Evolutionary conservation across 306 rosid species (phyloP), one percentile per base, ranked within the genome.

Genomic region (Rosa multiflora): DNA sequence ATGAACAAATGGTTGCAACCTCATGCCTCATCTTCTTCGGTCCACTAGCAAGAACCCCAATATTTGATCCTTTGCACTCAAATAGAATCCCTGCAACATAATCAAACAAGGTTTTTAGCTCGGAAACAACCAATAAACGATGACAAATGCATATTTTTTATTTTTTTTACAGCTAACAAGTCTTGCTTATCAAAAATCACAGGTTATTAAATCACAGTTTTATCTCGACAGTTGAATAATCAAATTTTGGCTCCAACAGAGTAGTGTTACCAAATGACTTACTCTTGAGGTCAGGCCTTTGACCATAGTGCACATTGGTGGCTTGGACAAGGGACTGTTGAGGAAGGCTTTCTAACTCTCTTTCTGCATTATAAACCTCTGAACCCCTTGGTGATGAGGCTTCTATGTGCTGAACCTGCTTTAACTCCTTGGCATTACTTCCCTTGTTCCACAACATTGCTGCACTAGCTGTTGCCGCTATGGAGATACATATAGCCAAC

Each of bases 1-100:
- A 87, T 44, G 89, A 88, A 76, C 97, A 93, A 78, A 93, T 88
- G 79, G 86, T 70, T 71, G 97, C 96, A 49, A 89, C 94, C 46
- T 87, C 94, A 18, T 86, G 89, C 87, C 88, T 89, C 88, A 90
- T 81, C 37, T 79, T 82, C 88, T 81, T 90, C 20, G 97, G 94
- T 29, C 97, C 94, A 51, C 92, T 77, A 8, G 66, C 90, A 10
- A 89, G 73, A 82, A 90, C 90, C 70, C 92, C 93, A 44, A 84
- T 67, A 69, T 77, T 92, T 59, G 91, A 80, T 58, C 77, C 96
- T 75, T 75, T 82, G 70, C 73, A 53, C 74, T 84, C 92, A 1
- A 72, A 53, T 13, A 90, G 14, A 47, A 88, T 52, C 56, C 71
- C 97, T 90, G 74, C 79, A 59, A 73, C 10, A 67, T 8, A 64